phyloP scores from a whole-genome alignment of 257 asterid species.

The Forsythia viridissima region DNA sequence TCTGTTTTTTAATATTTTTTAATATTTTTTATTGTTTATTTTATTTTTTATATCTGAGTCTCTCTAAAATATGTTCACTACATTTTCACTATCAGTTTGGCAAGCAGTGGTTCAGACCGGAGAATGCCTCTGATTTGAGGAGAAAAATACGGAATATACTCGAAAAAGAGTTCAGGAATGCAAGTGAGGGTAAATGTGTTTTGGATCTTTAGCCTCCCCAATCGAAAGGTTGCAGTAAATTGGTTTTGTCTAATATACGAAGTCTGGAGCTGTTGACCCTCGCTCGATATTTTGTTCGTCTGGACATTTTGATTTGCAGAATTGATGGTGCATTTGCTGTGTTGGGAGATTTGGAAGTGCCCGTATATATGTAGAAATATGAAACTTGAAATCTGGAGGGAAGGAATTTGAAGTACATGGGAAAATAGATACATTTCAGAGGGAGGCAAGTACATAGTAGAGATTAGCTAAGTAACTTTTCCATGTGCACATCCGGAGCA shows the following conservation, averaged over 20 bases:
- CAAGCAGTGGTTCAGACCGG: slow-evolving; percentile 75
- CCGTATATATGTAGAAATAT: slow-evolving; percentile 20
- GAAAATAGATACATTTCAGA: background rate
- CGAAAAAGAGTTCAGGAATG: slow-evolving; percentile 47
- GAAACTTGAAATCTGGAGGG: background rate
- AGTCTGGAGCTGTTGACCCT: slow-evolving; percentile 7
- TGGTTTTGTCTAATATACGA: slow-evolving; percentile 5
- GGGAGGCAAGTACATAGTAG: slow-evolving; percentile 18
- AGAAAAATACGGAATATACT: slow-evolving; percentile 45
- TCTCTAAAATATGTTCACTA: slow-evolving; percentile 2
- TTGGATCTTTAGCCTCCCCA: slow-evolving; percentile 23
- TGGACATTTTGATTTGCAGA: slow-evolving; percentile 2
- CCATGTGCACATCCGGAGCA: slow-evolving; percentile 10
- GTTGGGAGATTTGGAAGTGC: slow-evolving; percentile 13
- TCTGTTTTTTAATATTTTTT: too few relatives aligned
- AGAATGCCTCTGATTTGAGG: slow-evolving; percentile 79
- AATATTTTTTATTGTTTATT: background rate
- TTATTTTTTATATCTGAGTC: slow-evolving; percentile 9
- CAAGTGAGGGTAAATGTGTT: slow-evolving; percentile 24
- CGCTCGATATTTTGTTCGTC: slow-evolving; percentile 11
- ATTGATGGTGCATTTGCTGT: slow-evolving; percentile 9
- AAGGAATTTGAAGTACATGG: background rate
- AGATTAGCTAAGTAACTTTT: slow-evolving; percentile 1
- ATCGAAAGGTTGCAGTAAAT: slow-evolving; percentile 23
- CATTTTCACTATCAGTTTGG: slow-evolving; percentile 62